phyloP scores from a whole-genome alignment of 805 yeast genomes.

The Candida khao-thaluensis region DNA sequence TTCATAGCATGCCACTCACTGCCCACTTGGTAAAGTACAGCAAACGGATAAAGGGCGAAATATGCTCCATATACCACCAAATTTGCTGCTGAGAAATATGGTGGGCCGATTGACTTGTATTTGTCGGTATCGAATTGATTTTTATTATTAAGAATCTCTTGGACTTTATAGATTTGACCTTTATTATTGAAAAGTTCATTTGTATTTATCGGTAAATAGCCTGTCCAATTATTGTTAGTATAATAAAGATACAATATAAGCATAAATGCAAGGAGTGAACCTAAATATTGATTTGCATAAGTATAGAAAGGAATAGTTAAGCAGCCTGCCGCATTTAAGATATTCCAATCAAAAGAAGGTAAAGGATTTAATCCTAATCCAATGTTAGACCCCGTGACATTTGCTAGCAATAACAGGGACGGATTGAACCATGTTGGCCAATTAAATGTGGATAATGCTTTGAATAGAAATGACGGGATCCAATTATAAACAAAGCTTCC shows the following conservation, averaged over 20 bases:
- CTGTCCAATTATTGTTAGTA: slow-evolving; percentile 50
- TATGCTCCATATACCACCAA: slow-evolving; percentile 57
- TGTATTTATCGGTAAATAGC: slow-evolving; percentile 52
- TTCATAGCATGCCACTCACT: slow-evolving; percentile 47
- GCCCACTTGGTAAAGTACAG: slow-evolving; percentile 47
- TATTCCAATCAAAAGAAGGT: slow-evolving; percentile 46
- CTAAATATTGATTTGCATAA: slow-evolving; percentile 40
- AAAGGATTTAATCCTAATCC: slow-evolving; percentile 44
- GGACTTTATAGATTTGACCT: slow-evolving; percentile 48
- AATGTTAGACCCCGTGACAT: slow-evolving; percentile 34
- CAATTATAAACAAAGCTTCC: slow-evolving; percentile 42
- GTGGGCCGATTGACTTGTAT: slow-evolving; percentile 60
- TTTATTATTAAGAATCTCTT: slow-evolving; percentile 42
- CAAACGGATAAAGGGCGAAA: slow-evolving; percentile 56
- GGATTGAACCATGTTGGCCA: slow-evolving; percentile 48
- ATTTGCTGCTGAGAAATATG: slow-evolving; percentile 64
- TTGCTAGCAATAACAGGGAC: slow-evolving; percentile 38
- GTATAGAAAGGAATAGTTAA: slow-evolving; percentile 44
- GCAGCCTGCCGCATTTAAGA: slow-evolving; percentile 37
- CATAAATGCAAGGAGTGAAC: slow-evolving; percentile 33
- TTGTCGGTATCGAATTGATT: slow-evolving; percentile 45
- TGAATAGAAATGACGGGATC: slow-evolving; percentile 42
- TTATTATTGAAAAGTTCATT: slow-evolving; percentile 51
- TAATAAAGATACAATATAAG: slow-evolving; percentile 38
- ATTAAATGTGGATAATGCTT: slow-evolving; percentile 39